A percentile compares a stretch with the other conserved stretches of the same genome.
phyloP scores from a whole-genome alignment of 345 rosid species.

The Ailanthus altissimus region DNA sequence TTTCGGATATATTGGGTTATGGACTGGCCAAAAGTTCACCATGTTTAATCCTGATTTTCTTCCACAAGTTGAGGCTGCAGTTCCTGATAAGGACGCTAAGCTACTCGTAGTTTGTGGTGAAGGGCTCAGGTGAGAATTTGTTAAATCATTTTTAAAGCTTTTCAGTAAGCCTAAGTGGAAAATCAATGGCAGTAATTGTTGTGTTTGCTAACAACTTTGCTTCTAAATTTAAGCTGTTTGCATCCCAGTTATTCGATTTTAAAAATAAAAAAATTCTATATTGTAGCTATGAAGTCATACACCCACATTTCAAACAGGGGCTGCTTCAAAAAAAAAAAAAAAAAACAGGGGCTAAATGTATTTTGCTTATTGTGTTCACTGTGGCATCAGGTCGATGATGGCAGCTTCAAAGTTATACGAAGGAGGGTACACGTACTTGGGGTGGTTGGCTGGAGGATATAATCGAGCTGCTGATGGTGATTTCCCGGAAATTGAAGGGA shows the following conservation, averaged over 20 bases:
- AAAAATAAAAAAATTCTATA: no score
- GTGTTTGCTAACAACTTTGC: background rate
- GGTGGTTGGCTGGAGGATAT: slow-evolving; percentile 87
- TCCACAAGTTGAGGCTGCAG: slow-evolving; percentile 46
- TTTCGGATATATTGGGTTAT: slow-evolving; percentile 83
- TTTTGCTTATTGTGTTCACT: background rate
- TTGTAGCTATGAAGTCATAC: no score
- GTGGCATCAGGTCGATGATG: slow-evolving; percentile 54
- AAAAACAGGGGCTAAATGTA: no score
- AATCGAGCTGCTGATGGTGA: slow-evolving; percentile 61
- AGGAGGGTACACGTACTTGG: slow-evolving; percentile 66
- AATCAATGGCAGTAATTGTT: background rate
- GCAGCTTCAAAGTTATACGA: slow-evolving; percentile 59
- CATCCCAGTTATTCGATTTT: no score
- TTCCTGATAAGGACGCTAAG: slow-evolving; percentile 65
- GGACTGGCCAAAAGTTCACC: slow-evolving; percentile 93
- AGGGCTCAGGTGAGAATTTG: slow-evolving; percentile 68
- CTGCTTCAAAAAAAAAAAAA: no score
- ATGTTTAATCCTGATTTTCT: slow-evolving; percentile 61
- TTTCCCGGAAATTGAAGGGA: slow-evolving; percentile 62
- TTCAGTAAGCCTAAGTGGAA: background rate
- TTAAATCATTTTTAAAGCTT: background rate
- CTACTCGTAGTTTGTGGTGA: slow-evolving; percentile 91
- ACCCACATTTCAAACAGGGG: no score
- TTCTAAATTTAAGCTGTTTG: no score